Evolutionary conservation across 768 basidiomycete genomes (phyloP).

Genomic region (Suillus brevipes): DNA sequence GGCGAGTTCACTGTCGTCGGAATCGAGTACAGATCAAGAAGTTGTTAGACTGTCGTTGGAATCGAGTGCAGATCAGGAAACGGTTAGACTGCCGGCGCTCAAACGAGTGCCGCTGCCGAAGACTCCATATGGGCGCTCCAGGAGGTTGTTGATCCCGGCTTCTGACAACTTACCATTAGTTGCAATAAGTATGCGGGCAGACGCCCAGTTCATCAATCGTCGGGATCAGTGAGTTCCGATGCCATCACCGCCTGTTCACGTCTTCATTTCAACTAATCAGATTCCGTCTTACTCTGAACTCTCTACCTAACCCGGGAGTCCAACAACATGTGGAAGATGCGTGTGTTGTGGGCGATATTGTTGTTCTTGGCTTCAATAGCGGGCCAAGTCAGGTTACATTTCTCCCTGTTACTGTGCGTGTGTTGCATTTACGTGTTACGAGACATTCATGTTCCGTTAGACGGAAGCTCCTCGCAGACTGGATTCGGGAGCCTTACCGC

Average conservation of each 20-base stretch:
- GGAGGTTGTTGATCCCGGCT: slow-evolving; percentile 32
- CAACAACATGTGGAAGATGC: slow-evolving; percentile 49
- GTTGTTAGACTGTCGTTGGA: background rate
- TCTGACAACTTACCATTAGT: slow-evolving; percentile 35
- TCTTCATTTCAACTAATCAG: slow-evolving; percentile 24
- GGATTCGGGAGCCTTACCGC: slow-evolving; percentile 34
- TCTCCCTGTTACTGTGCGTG: slow-evolving; percentile 35
- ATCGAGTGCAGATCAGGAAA: background rate
- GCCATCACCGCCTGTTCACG: slow-evolving; percentile 6
- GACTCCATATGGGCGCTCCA: slow-evolving; percentile 31
- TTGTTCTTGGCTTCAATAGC: slow-evolving; percentile 44
- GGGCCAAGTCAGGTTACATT: slow-evolving; percentile 45
- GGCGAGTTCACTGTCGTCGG: background rate
- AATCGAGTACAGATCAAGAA: background rate
- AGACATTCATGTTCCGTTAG: slow-evolving; percentile 25
- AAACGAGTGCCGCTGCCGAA: slow-evolving; percentile 36
- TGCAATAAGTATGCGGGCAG: slow-evolving; percentile 47
- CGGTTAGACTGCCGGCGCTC: background rate
- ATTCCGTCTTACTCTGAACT: slow-evolving; percentile 37
- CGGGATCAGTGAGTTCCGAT: slow-evolving; percentile 28
- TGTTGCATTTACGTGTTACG: slow-evolving; percentile 26
- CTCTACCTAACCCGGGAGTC: slow-evolving; percentile 37
- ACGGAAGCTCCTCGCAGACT: slow-evolving; percentile 32
- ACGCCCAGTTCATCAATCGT: slow-evolving; percentile 44
- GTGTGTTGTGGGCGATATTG: slow-evolving; percentile 40